Evolutionary conservation across 1,284 basidiomycete species (phyloP).

Genomic region (Malassezia japonica): DNA sequence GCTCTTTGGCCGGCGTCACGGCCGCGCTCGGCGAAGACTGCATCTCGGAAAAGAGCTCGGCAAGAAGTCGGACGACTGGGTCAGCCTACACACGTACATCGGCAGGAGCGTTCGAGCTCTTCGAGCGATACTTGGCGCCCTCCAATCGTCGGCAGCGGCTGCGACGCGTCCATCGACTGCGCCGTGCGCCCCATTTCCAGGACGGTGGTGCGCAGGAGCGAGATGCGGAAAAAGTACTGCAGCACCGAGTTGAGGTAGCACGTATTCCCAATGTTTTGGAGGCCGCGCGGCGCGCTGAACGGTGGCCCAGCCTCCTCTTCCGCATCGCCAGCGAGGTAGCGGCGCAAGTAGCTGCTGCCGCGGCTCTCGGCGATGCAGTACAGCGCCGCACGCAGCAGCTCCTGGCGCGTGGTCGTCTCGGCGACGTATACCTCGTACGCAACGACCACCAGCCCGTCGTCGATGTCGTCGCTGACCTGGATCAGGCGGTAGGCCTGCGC

Average conservation of each 20-base stretch:
- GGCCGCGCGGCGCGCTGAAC: conserved; percentile 66
- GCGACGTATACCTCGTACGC: conserved; percentile 64
- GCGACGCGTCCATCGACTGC: background rate
- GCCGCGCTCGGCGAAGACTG: conserved; percentile 60
- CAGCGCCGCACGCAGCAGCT: conserved; percentile 48
- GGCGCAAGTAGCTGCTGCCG: conserved; percentile 62
- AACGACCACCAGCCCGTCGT: conserved; percentile 66
- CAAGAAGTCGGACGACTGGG: conserved; percentile 58
- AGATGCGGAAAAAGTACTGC: conserved; percentile 90
- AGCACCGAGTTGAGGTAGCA: conserved; percentile 82
- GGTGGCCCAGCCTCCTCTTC: conserved; percentile 35
- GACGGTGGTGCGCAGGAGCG: conserved; percentile 68
- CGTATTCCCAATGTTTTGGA: conserved; percentile 86
- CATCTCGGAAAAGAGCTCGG: conserved; percentile 66
- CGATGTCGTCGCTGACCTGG: conserved; percentile 61
- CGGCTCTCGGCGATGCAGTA: conserved; percentile 56
- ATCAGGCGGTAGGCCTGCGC: conserved; percentile 64
- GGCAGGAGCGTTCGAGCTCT: conserved; percentile 71
- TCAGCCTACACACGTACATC: conserved; percentile 50
- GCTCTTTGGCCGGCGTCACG: conserved; percentile 71
- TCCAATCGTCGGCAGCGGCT: conserved; percentile 65
- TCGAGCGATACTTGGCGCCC: conserved; percentile 68
- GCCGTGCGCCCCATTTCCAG: conserved; percentile 51
- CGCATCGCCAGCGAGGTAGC: conserved; percentile 58
- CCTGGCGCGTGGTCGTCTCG: conserved; percentile 51